Evolutionary conservation across 805 yeast species (phyloP).

Genomic region (Soucietia sequanensis): DNA sequence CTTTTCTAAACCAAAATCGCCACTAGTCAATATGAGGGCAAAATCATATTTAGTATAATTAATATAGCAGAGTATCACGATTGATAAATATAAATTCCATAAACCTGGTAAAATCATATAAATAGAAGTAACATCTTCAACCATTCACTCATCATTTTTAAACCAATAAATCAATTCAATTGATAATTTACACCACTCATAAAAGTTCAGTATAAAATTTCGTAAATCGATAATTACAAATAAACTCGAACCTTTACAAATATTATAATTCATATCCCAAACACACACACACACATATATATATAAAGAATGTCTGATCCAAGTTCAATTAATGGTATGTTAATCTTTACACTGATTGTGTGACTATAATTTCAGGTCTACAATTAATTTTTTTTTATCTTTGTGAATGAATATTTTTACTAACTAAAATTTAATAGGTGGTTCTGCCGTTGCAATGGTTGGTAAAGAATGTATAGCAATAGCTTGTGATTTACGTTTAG

Average conservation of each 20-base stretch:
- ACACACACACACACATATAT: constrained; percentile 6
- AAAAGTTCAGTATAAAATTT: background rate
- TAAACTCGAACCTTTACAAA: background rate
- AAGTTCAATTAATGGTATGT: constrained; percentile 69
- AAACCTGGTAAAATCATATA: too few species aligned
- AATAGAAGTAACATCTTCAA: too few species aligned
- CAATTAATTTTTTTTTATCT: background rate
- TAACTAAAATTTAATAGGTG: constrained; percentile 47
- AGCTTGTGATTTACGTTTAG: constrained; percentile 92
- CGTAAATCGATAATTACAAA: background rate
- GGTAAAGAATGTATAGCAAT: constrained; percentile 99
- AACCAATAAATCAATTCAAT: too few species aligned
- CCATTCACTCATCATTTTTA: too few species aligned
- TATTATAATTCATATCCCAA: constrained; percentile 1
- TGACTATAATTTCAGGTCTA: background rate
- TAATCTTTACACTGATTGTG: background rate
- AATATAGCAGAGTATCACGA: too few species aligned
- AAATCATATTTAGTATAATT: too few species aligned
- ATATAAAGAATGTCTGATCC: constrained; percentile 71
- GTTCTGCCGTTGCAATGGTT: constrained; percentile 97
- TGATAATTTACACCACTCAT: too few species aligned
- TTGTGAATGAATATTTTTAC: constrained; percentile 5
- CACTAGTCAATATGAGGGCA: too few species aligned
- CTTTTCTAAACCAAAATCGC: too few species aligned
- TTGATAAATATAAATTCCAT: too few species aligned